Evolutionary conservation across 805 yeast genomes (phyloP), one percentile per base, ranked within the genome.

Genomic region (Sungouiozyma intestinalis): DNA sequence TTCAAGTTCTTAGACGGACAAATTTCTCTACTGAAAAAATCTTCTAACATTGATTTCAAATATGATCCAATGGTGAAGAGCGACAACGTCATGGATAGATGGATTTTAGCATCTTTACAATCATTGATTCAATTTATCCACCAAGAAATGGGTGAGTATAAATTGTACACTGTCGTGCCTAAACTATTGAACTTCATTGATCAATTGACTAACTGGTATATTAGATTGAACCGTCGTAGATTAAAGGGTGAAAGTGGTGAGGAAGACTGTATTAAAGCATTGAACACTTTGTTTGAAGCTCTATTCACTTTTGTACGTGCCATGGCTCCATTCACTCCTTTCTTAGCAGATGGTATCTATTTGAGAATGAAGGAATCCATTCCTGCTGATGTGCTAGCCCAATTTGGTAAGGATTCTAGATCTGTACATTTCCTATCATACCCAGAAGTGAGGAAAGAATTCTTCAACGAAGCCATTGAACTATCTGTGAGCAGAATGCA

Each of bases 261-360:
- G 40, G 81, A 78, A 43, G 98, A 92, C 60, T 82, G 96, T 55
- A 64, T 78, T 53, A 76, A 75, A 56, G 96, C 96, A 38, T 74
- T 92, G 57, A 92, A 92, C 68, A 84, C 97, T 18, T 71, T 92
- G 64, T 79, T 88, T 44, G 95, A 87, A 63, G 95, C 92, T 29
- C 71, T 88, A 54, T 83, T 84, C 64, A 85, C 86, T 37, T 78
- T 92, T 58, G 81, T 78, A 40, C 79, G 97, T 62, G 94, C 95
- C 39, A 90, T 92, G 97, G 97, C 97, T 45, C 98, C 99, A 51
- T 92, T 92, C 69, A 88, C 97, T 41, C 99, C 99, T 50, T 94
- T 81, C 74, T 72, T 94, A 64, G 72, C 97, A 39, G 99, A 92
- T 58, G 77, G 76, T 57, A 84, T 92, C 54, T 92, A 88, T 68